A percentile compares a stretch with the other conserved stretches of the same genome.
Evolutionary conservation across 2,329 filamentous ascomycete genomes (phyloP).

Genomic region (Leptographium radiaticola): DNA sequence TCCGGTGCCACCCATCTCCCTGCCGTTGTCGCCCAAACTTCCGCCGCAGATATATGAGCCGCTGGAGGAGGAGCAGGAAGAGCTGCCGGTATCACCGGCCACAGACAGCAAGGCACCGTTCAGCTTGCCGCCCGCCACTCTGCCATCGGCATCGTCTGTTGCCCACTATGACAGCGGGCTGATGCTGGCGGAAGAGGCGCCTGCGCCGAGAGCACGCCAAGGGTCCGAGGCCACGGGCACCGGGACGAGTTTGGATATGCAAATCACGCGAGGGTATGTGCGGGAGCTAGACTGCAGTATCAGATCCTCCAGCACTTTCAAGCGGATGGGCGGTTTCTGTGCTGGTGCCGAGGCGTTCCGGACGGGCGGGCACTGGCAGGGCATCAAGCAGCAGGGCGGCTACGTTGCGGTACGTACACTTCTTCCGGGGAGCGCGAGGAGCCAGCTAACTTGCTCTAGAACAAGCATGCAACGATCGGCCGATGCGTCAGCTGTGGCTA

Average conservation of each 20-base stretch:
- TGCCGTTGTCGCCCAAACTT: slow-evolving; percentile 5
- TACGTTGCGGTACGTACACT: slow-evolving; percentile 11
- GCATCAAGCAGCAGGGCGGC: slow-evolving; percentile 20
- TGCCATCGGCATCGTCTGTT: slow-evolving; percentile 2
- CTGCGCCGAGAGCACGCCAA: neutral
- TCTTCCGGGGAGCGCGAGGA: neutral
- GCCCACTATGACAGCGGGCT: slow-evolving; percentile 5
- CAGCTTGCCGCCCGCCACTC: neutral
- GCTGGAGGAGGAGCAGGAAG: neutral
- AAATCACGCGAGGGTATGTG: slow-evolving; percentile 7
- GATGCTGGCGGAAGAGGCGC: slow-evolving; percentile 8
- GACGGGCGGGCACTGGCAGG: slow-evolving; percentile 20
- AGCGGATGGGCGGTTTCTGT: slow-evolving; percentile 24
- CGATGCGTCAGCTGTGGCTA: slow-evolving; percentile 17
- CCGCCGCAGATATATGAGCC: neutral
- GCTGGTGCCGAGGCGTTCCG: slow-evolving; percentile 24
- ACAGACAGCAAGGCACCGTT: neutral
- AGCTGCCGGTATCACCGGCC: neutral
- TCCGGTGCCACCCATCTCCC: slow-evolving; percentile 6
- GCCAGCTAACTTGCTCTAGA: slow-evolving; percentile 8
- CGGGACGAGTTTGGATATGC: neutral
- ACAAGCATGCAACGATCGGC: slow-evolving; percentile 13
- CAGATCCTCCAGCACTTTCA: slow-evolving; percentile 22
- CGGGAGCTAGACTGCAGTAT: slow-evolving; percentile 19
- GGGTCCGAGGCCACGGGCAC: neutral